Evolutionary conservation across 2,329 filamentous ascomycete genomes (phyloP).

Genomic region (Pseudogymnoascus sp.): DNA sequence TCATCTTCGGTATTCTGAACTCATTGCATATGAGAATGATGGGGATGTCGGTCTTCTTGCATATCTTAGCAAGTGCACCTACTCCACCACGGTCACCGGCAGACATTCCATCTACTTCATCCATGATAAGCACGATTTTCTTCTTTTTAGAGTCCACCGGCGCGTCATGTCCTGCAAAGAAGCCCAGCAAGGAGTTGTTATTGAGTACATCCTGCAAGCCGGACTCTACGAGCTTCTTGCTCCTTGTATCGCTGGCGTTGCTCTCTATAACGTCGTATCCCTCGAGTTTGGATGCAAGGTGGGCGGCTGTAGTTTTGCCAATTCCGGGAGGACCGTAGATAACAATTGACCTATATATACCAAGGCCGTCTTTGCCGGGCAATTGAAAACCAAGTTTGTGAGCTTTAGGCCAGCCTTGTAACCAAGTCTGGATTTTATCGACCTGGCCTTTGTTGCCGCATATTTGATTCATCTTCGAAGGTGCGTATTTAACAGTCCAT

Average conservation of each 20-base stretch:
- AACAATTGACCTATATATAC: constrained; percentile 79
- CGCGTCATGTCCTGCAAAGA: constrained; percentile 77
- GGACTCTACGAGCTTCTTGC: constrained; percentile 88
- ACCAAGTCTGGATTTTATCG: constrained; percentile 82
- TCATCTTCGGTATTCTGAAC: constrained; percentile 89
- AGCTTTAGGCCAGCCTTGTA: constrained; percentile 70
- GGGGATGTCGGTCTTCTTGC: constrained; percentile 89
- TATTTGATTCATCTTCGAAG: constrained; percentile 74
- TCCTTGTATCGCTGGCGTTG: constrained; percentile 91
- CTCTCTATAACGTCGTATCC: constrained; percentile 91
- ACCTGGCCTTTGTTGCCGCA: constrained; percentile 90
- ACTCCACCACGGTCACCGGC: constrained; percentile 93
- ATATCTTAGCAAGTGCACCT: constrained; percentile 84
- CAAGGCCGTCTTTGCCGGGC: constrained; percentile 75
- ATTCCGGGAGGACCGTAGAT: constrained; percentile 93
- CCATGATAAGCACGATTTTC: constrained; percentile 95
- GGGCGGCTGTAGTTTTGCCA: constrained; percentile 93
- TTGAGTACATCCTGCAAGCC: constrained; percentile 85
- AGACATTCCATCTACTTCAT: constrained; percentile 98
- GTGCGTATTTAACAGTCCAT: constrained; percentile 94
- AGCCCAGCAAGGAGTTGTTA: constrained; percentile 86
- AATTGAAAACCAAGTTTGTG: constrained; percentile 75
- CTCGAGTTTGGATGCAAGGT: constrained; percentile 85
- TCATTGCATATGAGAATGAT: constrained; percentile 99
- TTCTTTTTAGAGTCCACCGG: constrained; percentile 73